These are phyloP conservation scores for Quercus ilex DNA, from an alignment of 306 rosid genomes.

Conservation along the genomic window DNA sequence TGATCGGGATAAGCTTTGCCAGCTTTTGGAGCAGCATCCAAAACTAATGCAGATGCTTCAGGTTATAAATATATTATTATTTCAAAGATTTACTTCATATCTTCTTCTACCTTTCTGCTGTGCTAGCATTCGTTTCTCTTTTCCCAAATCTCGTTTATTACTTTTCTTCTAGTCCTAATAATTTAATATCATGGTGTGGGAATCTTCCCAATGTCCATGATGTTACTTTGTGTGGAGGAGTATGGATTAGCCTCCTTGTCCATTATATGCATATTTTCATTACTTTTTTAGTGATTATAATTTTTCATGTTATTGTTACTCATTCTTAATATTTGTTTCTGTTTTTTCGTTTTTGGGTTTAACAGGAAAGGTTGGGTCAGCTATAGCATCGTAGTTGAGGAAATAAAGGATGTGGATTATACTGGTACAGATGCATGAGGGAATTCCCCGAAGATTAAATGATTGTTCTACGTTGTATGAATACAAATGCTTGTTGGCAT, in stretches of 20 bases:
- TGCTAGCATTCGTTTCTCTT: background rate
- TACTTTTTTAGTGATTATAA: background rate
- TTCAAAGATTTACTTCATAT: background rate
- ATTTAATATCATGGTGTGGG: background rate
- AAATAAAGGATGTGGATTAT: slow-evolving; percentile 4
- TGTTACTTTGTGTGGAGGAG: background rate
- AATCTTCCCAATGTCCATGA: background rate
- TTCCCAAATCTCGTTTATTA: background rate
- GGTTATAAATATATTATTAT: slow-evolving; percentile 41
- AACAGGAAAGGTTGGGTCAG: slow-evolving; percentile 85
- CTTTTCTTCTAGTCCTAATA: background rate
- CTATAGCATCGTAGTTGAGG: slow-evolving; percentile 31
- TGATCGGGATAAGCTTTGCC: slow-evolving; percentile 90
- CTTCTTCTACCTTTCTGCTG: background rate
- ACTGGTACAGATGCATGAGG: background rate
- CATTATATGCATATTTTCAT: background rate
- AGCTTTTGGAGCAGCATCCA: slow-evolving; percentile 98
- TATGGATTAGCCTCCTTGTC: background rate
- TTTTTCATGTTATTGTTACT: slow-evolving; percentile 1
- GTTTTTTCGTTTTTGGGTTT: slow-evolving; percentile 22
- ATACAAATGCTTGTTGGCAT: background rate
- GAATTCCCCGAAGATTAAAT: background rate
- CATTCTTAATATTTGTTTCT: background rate
- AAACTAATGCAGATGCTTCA: slow-evolving; percentile 99
- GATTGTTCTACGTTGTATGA: background rate